phyloP scores from a whole-genome alignment of 2,329 filamentous ascomycete species.

The Nigrospora oryzae region DNA sequence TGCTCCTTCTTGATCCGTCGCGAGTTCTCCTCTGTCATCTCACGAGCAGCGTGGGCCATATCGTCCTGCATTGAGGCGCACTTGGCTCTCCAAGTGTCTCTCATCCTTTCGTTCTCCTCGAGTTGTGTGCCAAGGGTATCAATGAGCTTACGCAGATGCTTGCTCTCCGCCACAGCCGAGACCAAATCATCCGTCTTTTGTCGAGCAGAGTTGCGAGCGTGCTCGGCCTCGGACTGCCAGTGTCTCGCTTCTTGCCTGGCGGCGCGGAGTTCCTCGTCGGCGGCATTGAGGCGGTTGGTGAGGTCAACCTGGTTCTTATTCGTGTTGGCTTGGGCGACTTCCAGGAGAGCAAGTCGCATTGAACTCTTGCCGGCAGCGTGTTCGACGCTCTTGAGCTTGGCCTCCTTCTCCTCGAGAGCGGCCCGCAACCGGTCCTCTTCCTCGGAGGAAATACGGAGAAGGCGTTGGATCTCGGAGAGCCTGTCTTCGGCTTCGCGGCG shows the following conservation, averaged over 20 bases:
- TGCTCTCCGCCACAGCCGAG: conserved; percentile 51
- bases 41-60: conserved; percentile 69
- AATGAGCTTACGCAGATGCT: conserved; percentile 65
- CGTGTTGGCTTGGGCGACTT: conserved; percentile 53
- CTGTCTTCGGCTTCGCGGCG: conserved; percentile 65
- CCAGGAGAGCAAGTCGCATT: conserved; percentile 58
- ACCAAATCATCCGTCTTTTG: conserved; percentile 40
- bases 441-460: conserved; percentile 61
- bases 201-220: conserved; percentile 41
- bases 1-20: conserved; percentile 72
- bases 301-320: conserved; percentile 47
- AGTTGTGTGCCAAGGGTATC: conserved; percentile 69
- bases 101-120: conserved; percentile 76
- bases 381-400: conserved; percentile 53
- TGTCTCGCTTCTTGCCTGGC: conserved; percentile 49
- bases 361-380: conserved; percentile 43
- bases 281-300: conserved; percentile 42
- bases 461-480: conserved; percentile 62
- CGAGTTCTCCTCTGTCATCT: conserved; percentile 77
- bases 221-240: conserved; percentile 55
- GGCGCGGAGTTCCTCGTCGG: conserved; percentile 47
- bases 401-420: conserved; percentile 60
- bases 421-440: conserved; percentile 62
- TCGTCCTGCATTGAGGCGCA: conserved; percentile 81
- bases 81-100: conserved; percentile 76